Conservation (phyloP, 495 filamentous ascomycete genomes). For the Penicillium manginii region DNA sequence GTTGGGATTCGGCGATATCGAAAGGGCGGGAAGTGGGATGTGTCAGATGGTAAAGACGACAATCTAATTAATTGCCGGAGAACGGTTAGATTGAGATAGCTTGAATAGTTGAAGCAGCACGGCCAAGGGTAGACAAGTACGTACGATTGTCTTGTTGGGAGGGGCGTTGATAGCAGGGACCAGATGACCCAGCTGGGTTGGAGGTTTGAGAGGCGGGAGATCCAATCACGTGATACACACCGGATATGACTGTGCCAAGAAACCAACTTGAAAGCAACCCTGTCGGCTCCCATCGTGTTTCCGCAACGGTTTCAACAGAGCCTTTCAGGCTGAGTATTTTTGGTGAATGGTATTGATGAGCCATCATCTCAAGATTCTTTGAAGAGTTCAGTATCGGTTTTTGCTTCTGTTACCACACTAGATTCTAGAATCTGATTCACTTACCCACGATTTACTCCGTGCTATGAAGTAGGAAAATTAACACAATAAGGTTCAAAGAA, state of each 20-base stretch:
- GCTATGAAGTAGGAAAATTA: too few species aligned
- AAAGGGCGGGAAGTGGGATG: slow-evolving; percentile 38
- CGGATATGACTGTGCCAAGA: slow-evolving; percentile 36
- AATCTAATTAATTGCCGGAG: slow-evolving; percentile 13
- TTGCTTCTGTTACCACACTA: too few species aligned
- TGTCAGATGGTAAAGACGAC: slow-evolving; percentile 35
- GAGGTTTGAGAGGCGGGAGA: slow-evolving; percentile 45
- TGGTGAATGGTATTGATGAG: too few species aligned
- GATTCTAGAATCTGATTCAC: too few species aligned
- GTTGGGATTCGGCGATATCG: slow-evolving; percentile 30
- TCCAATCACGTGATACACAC: slow-evolving; percentile 30
- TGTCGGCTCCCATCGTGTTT: too few species aligned
- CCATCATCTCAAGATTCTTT: too few species aligned
- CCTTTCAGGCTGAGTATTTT: too few species aligned
- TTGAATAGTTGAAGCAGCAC: not conserved
- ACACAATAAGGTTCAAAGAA: too few species aligned
- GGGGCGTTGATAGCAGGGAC: slow-evolving; percentile 23
- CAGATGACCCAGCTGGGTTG: slow-evolving; percentile 41
- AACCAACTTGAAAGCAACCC: too few species aligned
- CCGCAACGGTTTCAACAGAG: too few species aligned
- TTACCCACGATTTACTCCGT: too few species aligned
- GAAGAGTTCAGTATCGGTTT: too few species aligned
- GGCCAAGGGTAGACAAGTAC: slow-evolving; percentile 7
- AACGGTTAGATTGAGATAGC: not conserved
- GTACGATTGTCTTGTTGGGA: slow-evolving; percentile 25